These are phyloP conservation scores for Sporothrix phasma DNA, from an alignment of 2,329 filamentous ascomycete species.

Conservation along the genomic window DNA sequence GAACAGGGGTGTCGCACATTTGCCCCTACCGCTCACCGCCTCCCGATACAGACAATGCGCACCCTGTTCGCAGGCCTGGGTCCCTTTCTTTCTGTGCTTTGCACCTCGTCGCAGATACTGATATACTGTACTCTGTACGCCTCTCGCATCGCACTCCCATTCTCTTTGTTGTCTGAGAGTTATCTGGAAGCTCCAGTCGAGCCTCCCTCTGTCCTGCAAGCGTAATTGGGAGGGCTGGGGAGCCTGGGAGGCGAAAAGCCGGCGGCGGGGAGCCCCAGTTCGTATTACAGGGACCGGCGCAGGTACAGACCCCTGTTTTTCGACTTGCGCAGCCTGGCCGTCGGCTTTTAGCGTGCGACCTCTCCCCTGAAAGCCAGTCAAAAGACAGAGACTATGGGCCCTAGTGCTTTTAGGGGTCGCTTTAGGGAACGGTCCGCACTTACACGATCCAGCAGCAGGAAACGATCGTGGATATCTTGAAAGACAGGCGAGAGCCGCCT, in stretches of 20 bases:
- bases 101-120: no score
- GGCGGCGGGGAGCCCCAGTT: background rate
- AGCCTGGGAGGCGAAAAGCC: background rate
- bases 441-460: background rate
- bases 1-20: background rate
- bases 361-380: background rate
- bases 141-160: no score
- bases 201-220: background rate
- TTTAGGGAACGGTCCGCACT: background rate
- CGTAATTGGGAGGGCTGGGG: background rate
- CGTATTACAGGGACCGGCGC: background rate
- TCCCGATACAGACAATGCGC: background rate
- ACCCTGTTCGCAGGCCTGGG: background rate
- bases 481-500: no score
- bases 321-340: background rate
- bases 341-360: background rate
- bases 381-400: background rate
- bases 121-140: no score
- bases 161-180: conserved; percentile 3
- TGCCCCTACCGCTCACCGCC: background rate
- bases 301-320: conserved; percentile 1
- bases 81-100: background rate
- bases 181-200: background rate
- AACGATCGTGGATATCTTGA: background rate
- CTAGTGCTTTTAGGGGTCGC: background rate